Base-by-base conservation (phyloP, 441 rosid genomes). In the Daphne laureola region DNA sequence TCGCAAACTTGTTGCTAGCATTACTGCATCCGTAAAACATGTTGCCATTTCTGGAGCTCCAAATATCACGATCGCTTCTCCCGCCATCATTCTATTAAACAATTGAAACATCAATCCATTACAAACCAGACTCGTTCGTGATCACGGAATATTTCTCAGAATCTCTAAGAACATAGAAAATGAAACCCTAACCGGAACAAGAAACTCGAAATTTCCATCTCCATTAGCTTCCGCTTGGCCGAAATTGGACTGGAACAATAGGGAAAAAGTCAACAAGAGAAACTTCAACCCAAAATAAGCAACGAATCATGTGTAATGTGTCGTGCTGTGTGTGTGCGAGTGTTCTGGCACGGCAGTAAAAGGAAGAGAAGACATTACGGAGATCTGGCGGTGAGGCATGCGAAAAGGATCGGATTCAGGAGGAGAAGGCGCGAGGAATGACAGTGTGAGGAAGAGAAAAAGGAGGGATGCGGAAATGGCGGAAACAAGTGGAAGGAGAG, bases 11-110 rank as follows among this genome's bases (percentile, higher is more conserved):
- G 69, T 52, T 68, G 86, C 86, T 84, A 17, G 96, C 79, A 58
- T 82, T 79, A 46, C 89, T 88, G 69, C 98, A 91, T 55, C 93
- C 91, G 25, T 76, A 58, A 49, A 70, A 88, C 54, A 80, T 74
- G 46, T 75, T 58, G 25, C 95, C 75, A 62, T 80, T 78, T 53
- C 61, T 63, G 1, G 96, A 91, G 69, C 72, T 79, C 98, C 98
- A 91, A 14, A 86, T 63, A 67, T 86, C 82, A 70, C 84, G 93
- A 75, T 67, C 78, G 49, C 67, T 64, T 74, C 70, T 80, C 42
- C 95, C 87, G 54, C 95, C 93, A 49, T 44, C 49, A 48, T 51
- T 78, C 97, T 86, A 71, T 5, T 17, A 42, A 44, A 43, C 65
- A 45, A 44, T 55, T 63, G 54, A 8, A 66, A 40, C 38, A 31